Evolutionary conservation across 1,139 yeast genomes (phyloP).

Genomic region (Sugiyamaella paludigena): DNA sequence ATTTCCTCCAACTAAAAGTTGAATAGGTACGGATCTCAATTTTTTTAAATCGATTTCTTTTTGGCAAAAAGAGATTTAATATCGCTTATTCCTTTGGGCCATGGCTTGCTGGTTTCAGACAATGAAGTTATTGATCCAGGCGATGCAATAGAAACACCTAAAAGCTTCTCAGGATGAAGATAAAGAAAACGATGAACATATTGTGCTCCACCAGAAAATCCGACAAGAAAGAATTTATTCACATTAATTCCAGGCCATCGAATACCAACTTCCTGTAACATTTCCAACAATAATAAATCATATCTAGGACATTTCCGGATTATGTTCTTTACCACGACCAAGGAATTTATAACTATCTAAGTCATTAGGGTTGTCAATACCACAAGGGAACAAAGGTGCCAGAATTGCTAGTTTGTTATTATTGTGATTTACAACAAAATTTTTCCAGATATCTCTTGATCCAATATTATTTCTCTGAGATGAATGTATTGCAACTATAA

Average conservation of each 20-base stretch:
- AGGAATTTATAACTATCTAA: constrained; percentile 15
- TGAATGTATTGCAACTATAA: background rate
- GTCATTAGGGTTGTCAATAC: constrained; percentile 4
- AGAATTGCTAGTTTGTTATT: constrained; percentile 12
- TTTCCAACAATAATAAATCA: constrained; percentile 11
- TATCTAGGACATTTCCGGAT: background rate
- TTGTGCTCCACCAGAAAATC: constrained; percentile 19
- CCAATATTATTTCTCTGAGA: background rate
- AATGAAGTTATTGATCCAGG: constrained; percentile 11
- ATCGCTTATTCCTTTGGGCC: constrained; percentile 9
- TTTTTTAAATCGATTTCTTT: background rate
- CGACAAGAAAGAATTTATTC: constrained; percentile 8
- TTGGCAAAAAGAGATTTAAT: constrained; percentile 1
- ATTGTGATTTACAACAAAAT: constrained; percentile 15
- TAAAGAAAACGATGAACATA: constrained; percentile 16
- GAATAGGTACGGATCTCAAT: background rate
- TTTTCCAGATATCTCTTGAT: constrained; percentile 1
- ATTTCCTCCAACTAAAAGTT: constrained; percentile 12
- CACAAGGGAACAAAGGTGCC: constrained; percentile 16
- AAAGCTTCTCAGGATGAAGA: constrained; percentile 11
- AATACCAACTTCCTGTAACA: constrained; percentile 9
- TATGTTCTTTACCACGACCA: background rate
- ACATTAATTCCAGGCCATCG: constrained; percentile 5
- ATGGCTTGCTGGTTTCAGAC: background rate
- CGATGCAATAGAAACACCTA: constrained; percentile 14